Evolutionary conservation across 2,329 filamentous ascomycete genomes (phyloP), one percentile per base, ranked within the genome.

Genomic region (Aspergillus ochraceoroseus): DNA sequence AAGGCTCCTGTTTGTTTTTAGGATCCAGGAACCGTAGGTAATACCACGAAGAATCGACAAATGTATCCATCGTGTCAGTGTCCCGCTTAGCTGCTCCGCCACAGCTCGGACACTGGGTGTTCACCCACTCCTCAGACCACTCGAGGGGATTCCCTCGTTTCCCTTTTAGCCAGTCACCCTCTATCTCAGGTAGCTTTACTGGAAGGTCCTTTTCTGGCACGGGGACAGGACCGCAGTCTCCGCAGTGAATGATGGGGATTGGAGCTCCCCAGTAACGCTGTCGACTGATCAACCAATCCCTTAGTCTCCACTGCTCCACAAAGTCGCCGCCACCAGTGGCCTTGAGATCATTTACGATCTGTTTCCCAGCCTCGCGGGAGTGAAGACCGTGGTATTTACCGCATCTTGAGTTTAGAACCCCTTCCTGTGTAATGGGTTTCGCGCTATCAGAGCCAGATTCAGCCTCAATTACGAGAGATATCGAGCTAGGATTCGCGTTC

Each of bases 31-130:
- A 94, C 8, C 87, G 78, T 66, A 89, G 79, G 57, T 82, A 94
- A 63, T 95, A 95, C 88, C 88, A 95, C 38, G 87, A 94, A 1
- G 87, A 94, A 65, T 94, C 88, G 46, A 95, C 88, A 65, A 95
- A 95, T 0, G 88, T 95, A 62, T 95, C 88, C 88, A 95, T 94
- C 2, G 88, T 95, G 61, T 95, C 88, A 0, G 88, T 94, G 50
- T 95, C 88, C 48, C 88, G 77, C 59, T 80, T 83, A 5, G 86
- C 88, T 15, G 78, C 66, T 1, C 76, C 73, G 11, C 75, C 68
- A 55, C 88, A 95, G 32, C 55, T 65, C 13, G 88, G 88, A 57
- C 88, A 95, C 2, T 72, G 62, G 0, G 81, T 85, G 53, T 88
- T 79, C 31, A 87, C 72, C 80, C 87, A 95, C 5, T 83, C 78